Percentiles rank a stretch among this genome's conserved stretches.
Evolutionary conservation across 768 basidiomycete genomes (phyloP).

Genomic region (Paxillus ammoniavirescens): DNA sequence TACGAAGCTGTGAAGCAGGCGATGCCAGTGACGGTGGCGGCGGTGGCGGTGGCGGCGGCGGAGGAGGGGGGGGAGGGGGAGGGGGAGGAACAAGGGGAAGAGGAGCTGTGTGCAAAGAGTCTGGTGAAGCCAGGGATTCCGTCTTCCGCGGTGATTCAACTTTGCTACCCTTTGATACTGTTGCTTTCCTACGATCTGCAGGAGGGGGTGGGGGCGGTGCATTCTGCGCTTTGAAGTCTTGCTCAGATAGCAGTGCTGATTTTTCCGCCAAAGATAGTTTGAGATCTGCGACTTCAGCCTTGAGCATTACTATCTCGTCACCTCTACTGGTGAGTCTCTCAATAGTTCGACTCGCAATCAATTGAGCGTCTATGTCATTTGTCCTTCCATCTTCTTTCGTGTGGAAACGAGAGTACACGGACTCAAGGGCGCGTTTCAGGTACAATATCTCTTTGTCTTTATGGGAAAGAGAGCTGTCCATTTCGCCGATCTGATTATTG

Average conservation of each 20-base stretch:
- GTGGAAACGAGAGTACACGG: slow-evolving; percentile 79
- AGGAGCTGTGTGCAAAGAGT: slow-evolving; percentile 1
- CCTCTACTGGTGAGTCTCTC: slow-evolving; percentile 70
- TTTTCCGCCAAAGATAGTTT: slow-evolving; percentile 50
- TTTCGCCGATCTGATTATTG: slow-evolving; percentile 47
- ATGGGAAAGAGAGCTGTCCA: slow-evolving; percentile 43
- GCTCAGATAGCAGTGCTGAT: slow-evolving; percentile 55
- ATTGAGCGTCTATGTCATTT: slow-evolving; percentile 60
- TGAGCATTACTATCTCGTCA: slow-evolving; percentile 55
- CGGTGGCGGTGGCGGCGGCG: slow-evolving; percentile 29
- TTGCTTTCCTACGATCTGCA: slow-evolving; percentile 5
- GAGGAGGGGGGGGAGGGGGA: slow-evolving; percentile 25
- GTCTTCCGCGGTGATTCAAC: slow-evolving; percentile 5
- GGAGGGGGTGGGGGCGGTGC: slow-evolving; percentile 65
- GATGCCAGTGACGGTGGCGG: slow-evolving; percentile 43
- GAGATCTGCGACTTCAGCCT: slow-evolving; percentile 46
- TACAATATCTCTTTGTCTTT: slow-evolving; percentile 76
- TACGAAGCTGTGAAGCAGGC: slow-evolving; percentile 4
- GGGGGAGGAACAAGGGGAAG: slow-evolving; percentile 29
- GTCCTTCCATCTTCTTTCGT: slow-evolving; percentile 46
- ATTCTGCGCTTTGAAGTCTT: slow-evolving; percentile 67
- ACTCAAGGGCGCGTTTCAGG: slow-evolving; percentile 84
- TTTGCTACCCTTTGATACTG: slow-evolving; percentile 7
- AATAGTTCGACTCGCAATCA: slow-evolving; percentile 69
- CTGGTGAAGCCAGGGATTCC: slow-evolving; percentile 11